Evolutionary conservation across 352 stramenopile genomes (phyloP).

Genomic region (Hyaloperonospora arabidopsidis): DNA sequence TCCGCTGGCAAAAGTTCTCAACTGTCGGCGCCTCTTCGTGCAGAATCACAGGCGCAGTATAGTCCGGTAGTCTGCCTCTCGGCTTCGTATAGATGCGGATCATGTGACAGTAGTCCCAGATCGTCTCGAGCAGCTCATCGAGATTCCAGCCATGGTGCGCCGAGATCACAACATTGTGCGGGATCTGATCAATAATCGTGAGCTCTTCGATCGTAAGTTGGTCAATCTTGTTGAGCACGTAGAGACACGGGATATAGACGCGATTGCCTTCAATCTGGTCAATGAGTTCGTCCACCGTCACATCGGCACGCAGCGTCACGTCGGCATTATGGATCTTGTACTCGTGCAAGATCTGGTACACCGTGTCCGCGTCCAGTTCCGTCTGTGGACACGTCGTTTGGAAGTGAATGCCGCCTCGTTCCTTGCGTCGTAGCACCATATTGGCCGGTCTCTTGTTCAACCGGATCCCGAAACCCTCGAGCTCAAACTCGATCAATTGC

Average conservation of each 20-base stretch:
- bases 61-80: slow-evolving; percentile 92
- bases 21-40: slow-evolving; percentile 92
- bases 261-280: slow-evolving; percentile 98
- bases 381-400: slow-evolving; percentile 89
- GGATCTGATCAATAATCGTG: slow-evolving; percentile 97
- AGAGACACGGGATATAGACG: slow-evolving; percentile 97
- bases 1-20: slow-evolving; percentile 94
- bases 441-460: slow-evolving; percentile 97
- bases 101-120: slow-evolving; percentile 98
- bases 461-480: slow-evolving; percentile 97
- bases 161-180: slow-evolving; percentile 97
- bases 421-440: slow-evolving; percentile 95
- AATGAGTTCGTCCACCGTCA: slow-evolving; percentile 97
- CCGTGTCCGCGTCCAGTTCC: slow-evolving; percentile 92
- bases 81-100: slow-evolving; percentile 99
- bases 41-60: slow-evolving; percentile 96
- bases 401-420: slow-evolving; percentile 96
- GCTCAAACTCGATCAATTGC: slow-evolving; percentile 97
- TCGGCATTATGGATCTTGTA: slow-evolving; percentile 98
- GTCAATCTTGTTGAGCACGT: slow-evolving; percentile 99
- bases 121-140: slow-evolving; percentile 92
- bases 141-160: slow-evolving; percentile 98
- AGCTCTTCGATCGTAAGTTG: slow-evolving; percentile 97
- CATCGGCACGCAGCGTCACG: slow-evolving; percentile 92
- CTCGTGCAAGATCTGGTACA: slow-evolving; percentile 93